phyloP scores from a whole-genome alignment of 371 early-diverging fungal genomes.

The Sanchytrium tribonematis region DNA sequence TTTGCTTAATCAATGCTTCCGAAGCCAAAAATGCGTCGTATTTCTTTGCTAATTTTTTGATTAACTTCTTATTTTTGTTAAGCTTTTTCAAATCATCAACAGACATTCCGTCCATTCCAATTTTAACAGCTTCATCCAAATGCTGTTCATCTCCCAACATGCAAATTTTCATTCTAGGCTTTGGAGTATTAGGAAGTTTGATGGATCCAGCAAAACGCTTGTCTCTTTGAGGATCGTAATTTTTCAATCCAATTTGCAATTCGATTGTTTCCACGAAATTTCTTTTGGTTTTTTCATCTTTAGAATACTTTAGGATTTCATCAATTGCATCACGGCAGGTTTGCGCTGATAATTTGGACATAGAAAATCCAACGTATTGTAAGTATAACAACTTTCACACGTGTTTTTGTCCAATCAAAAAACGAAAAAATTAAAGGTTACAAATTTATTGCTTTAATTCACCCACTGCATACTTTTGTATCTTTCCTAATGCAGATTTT shows the following conservation, averaged over 20 bases:
- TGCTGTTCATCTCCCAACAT: constrained; percentile 89
- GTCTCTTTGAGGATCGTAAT: constrained; percentile 98
- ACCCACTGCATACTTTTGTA: too few relatives aligned
- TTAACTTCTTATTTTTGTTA: constrained; percentile 95
- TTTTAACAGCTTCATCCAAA: constrained; percentile 74
- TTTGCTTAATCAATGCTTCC: constrained; percentile 91
- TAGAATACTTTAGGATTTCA: constrained; percentile 31
- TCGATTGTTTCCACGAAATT: constrained; percentile 89
- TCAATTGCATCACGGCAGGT: constrained; percentile 56
- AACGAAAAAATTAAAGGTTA: too few relatives aligned
- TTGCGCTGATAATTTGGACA: constrained; percentile 42
- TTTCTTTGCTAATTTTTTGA: constrained; percentile 81
- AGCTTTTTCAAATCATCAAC: constrained; percentile 96
- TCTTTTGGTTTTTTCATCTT: constrained; percentile 45
- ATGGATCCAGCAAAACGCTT: constrained; percentile 95
- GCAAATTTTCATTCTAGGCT: constrained; percentile 74
- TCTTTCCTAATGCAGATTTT: too few relatives aligned
- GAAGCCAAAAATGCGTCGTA: constrained; percentile 93
- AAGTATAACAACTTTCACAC: too few relatives aligned
- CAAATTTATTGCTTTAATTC: too few relatives aligned
- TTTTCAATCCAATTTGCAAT: constrained; percentile 92
- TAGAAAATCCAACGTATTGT: too few relatives aligned
- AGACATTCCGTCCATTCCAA: constrained; percentile 70
- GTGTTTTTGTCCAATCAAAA: too few relatives aligned
- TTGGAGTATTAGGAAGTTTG: constrained; percentile 67